Percentiles rank a stretch among this genome's conserved stretches.
Evolutionary conservation across 768 basidiomycete genomes (phyloP).

Genomic region (Tulasnella sp.): DNA sequence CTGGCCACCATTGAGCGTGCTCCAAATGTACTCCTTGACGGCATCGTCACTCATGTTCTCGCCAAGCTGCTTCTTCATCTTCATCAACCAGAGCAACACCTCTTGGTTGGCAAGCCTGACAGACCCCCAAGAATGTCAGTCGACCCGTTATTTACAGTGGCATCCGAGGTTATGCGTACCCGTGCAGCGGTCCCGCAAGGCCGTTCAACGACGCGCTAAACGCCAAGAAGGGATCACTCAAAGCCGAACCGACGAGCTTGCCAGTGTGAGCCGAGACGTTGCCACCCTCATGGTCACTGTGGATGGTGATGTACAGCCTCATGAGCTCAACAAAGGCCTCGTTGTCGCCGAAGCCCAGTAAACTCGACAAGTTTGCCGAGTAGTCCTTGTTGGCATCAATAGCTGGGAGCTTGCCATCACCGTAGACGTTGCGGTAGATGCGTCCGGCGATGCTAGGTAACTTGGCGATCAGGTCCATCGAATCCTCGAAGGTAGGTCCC

Average conservation of each 20-base stretch:
- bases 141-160: too few species aligned
- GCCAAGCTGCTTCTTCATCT: conserved; percentile 86
- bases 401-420: conserved; percentile 74
- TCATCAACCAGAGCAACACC: conserved; percentile 86
- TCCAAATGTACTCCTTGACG: conserved; percentile 91
- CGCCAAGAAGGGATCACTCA: conserved; percentile 95
- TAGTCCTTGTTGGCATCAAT: conserved; percentile 82
- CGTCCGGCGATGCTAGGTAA: conserved; percentile 93
- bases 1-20: conserved; percentile 83
- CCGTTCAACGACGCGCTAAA: conserved; percentile 90
- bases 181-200: conserved; percentile 94
- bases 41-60: conserved; percentile 75
- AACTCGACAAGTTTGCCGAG: conserved; percentile 75
- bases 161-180: too few species aligned
- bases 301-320: conserved; percentile 93
- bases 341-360: conserved; percentile 88
- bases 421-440: conserved; percentile 81
- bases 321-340: conserved; percentile 85
- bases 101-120: conserved; percentile 82
- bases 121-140: conserved; percentile 17
- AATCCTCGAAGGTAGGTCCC: conserved; percentile 84
- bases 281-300: conserved; percentile 97
- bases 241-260: conserved; percentile 86
- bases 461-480: conserved; percentile 91
- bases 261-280: conserved; percentile 95